phyloP scores from a whole-genome alignment of 805 yeast genomes.

The Zygosaccharomyces bisporus region DNA sequence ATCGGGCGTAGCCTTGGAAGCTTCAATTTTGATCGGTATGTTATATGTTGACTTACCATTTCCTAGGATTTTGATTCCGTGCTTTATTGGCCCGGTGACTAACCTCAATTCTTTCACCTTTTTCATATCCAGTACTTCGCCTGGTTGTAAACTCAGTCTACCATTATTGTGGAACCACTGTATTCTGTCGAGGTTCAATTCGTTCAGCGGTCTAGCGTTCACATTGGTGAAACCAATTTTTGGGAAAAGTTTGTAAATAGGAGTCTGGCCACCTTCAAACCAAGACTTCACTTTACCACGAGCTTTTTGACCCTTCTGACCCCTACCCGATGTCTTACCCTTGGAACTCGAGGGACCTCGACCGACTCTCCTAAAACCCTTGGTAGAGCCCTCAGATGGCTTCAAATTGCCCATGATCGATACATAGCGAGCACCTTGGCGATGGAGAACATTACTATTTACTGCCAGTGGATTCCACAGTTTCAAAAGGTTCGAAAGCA shows the following conservation, averaged over 20 bases:
- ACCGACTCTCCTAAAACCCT: slow-evolving; percentile 71
- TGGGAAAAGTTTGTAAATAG: slow-evolving; percentile 77
- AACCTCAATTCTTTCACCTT: slow-evolving; percentile 73
- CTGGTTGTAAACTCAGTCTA: slow-evolving; percentile 53
- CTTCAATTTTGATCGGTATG: slow-evolving; percentile 73
- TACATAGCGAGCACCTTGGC: slow-evolving; percentile 32
- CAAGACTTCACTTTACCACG: slow-evolving; percentile 84
- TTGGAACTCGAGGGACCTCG: slow-evolving; percentile 92
- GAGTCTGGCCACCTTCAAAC: slow-evolving; percentile 99
- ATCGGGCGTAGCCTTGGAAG: slow-evolving; percentile 69
- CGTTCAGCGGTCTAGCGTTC: slow-evolving; percentile 49
- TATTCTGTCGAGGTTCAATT: slow-evolving; percentile 64
- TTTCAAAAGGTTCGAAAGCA: slow-evolving; percentile 1
- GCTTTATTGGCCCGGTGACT: slow-evolving; percentile 63
- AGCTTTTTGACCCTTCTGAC: slow-evolving; percentile 98
- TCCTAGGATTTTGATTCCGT: slow-evolving; percentile 81
- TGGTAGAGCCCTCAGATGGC: slow-evolving; percentile 61
- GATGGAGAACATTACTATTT: neutral
- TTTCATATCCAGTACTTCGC: slow-evolving; percentile 67
- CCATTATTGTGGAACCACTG: slow-evolving; percentile 68
- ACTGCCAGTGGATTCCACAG: neutral
- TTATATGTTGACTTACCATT: slow-evolving; percentile 50
- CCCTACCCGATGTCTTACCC: slow-evolving; percentile 96
- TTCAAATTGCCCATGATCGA: slow-evolving; percentile 52
- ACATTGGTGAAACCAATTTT: slow-evolving; percentile 81